phyloP scores from a whole-genome alignment of 1,284 basidiomycete species.

The Moesziomyces sp. region DNA sequence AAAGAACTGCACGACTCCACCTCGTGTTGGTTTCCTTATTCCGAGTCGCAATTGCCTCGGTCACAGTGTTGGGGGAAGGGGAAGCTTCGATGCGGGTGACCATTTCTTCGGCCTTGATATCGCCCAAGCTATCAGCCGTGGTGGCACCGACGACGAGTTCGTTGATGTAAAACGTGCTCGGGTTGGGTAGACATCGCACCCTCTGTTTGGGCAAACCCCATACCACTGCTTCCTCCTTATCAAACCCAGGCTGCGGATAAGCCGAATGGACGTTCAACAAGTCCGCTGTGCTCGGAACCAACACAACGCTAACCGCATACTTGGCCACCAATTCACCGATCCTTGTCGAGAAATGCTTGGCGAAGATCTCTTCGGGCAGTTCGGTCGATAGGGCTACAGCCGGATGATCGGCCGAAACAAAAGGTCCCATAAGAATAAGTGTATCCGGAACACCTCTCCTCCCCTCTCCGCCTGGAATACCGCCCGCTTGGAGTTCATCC shows the following conservation, averaged over 20 bases:
- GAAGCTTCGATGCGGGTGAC: slow-evolving; percentile 74
- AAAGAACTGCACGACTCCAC: slow-evolving; percentile 76
- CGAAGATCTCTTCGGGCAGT: slow-evolving; percentile 78
- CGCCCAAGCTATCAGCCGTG: slow-evolving; percentile 87
- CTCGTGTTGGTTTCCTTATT: slow-evolving; percentile 37
- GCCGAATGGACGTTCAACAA: slow-evolving; percentile 81
- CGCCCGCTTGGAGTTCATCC: slow-evolving; percentile 50
- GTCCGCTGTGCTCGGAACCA: slow-evolving; percentile 86
- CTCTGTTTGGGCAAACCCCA: slow-evolving; percentile 69
- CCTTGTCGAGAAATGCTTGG: slow-evolving; percentile 26
- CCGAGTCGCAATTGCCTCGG: slow-evolving; percentile 62
- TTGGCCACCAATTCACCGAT: slow-evolving; percentile 72
- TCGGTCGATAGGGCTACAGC: slow-evolving; percentile 79
- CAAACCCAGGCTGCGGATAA: slow-evolving; percentile 85
- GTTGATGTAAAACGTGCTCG: slow-evolving; percentile 84
- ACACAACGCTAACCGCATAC: slow-evolving; percentile 76
- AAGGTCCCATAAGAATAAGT: slow-evolving; percentile 85
- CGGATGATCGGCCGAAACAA: slow-evolving; percentile 82
- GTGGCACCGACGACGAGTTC: slow-evolving; percentile 81
- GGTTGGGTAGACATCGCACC: slow-evolving; percentile 85
- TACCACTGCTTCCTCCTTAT: slow-evolving; percentile 56
- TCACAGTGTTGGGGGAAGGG: slow-evolving; percentile 12
- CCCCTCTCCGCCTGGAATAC: slow-evolving; percentile 72
- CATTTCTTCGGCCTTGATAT: slow-evolving; percentile 85
- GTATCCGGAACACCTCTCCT: slow-evolving; percentile 78